Evolutionary conservation across 352 stramenopile genomes (phyloP).

Genomic region (Aphanomyces stellatus): DNA sequence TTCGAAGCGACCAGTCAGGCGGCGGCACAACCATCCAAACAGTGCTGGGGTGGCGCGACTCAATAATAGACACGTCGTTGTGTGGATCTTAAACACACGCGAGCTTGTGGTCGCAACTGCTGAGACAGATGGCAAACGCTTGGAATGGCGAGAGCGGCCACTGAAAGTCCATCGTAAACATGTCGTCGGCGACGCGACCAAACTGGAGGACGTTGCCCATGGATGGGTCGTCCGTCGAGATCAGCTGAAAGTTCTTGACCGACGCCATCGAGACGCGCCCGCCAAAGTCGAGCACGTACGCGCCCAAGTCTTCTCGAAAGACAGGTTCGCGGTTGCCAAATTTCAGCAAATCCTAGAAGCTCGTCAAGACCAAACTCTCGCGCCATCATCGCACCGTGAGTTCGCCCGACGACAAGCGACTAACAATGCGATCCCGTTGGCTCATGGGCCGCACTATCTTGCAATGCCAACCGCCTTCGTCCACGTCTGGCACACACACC

Average conservation of each 20-base stretch:
- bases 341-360: slow-evolving; percentile 79
- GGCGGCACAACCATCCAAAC: too few relatives aligned
- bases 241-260: slow-evolving; percentile 86
- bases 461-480: slow-evolving; percentile 63
- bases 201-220: slow-evolving; percentile 86
- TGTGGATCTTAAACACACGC: slow-evolving; percentile 54
- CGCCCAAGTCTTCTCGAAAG: slow-evolving; percentile 75
- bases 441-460: slow-evolving; percentile 77
- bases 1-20: too few relatives aligned
- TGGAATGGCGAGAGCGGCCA: slow-evolving; percentile 84
- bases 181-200: slow-evolving; percentile 80
- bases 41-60: too few relatives aligned
- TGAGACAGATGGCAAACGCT: slow-evolving; percentile 83
- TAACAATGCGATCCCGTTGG: slow-evolving; percentile 72
- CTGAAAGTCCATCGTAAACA: slow-evolving; percentile 88
- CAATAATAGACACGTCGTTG: too few relatives aligned
- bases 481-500: slow-evolving; percentile 49
- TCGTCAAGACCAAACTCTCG: neutral
- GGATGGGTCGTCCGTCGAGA: slow-evolving; percentile 68
- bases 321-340: slow-evolving; percentile 81
- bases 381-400: slow-evolving; percentile 8
- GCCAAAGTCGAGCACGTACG: slow-evolving; percentile 83
- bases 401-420: slow-evolving; percentile 50
- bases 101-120: slow-evolving; percentile 82
- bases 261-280: slow-evolving; percentile 73